Conservation (phyloP, 805 yeast genomes). For the Cyberlindnera subsufficiens region DNA sequence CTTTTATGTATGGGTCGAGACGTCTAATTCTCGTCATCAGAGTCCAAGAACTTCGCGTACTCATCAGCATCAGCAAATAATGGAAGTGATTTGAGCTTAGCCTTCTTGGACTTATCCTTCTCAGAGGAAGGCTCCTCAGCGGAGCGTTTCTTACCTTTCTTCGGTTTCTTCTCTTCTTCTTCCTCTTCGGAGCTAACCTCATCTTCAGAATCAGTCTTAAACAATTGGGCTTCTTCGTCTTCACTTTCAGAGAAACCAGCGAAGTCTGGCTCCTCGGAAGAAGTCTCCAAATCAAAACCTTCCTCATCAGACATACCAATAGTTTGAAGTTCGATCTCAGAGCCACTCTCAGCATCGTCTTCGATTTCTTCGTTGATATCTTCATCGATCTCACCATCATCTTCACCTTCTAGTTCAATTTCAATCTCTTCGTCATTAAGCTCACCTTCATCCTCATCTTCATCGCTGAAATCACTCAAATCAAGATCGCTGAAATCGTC, state of each 20-base stretch:
- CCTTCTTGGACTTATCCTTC: conserved; percentile 36
- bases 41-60: conserved; percentile 65
- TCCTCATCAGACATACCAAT: conserved; percentile 22
- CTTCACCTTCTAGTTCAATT: conserved; percentile 26
- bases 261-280: conserved; percentile 20
- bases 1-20: too few species aligned
- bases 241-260: conserved; percentile 31
- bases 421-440: conserved; percentile 15
- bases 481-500: conserved; percentile 55
- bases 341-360: conserved; percentile 28
- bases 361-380: conserved; percentile 29
- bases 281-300: conserved; percentile 29
- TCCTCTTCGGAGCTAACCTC: conserved; percentile 33
- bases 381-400: conserved; percentile 13
- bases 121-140: conserved; percentile 15
- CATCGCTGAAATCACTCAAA: conserved; percentile 27
- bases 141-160: conserved; percentile 26
- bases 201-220: conserved; percentile 31
- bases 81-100: conserved; percentile 65
- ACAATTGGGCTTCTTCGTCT: conserved; percentile 31
- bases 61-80: conserved; percentile 86
- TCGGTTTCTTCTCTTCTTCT: conserved; percentile 19
- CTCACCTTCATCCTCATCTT: conserved; percentile 37
- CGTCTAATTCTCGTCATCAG: conserved; percentile 50
- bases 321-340: conserved; percentile 12